phyloP scores from a whole-genome alignment of 106 monocot genomes.

The Dendrobium chrysotoxum region DNA sequence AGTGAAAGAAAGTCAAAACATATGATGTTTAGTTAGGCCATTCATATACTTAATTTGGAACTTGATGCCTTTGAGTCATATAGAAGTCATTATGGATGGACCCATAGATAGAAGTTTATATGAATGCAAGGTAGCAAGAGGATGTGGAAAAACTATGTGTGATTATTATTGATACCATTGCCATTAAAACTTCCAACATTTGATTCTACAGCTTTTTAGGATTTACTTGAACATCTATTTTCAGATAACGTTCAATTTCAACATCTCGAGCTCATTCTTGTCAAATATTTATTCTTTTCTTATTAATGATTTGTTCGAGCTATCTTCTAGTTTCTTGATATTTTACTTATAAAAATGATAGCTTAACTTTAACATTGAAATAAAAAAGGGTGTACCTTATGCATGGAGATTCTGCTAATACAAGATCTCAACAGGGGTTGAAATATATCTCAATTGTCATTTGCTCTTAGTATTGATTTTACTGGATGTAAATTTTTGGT shows the following conservation, averaged over 20 bases:
- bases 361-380: neutral
- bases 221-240: neutral
- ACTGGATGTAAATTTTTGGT: neutral
- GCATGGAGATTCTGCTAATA: neutral
- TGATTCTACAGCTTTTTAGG: neutral
- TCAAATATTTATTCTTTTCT: neutral
- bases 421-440: neutral
- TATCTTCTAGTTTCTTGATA: neutral
- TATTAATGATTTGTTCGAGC: neutral
- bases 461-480: neutral
- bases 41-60: neutral
- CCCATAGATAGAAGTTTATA: neutral
- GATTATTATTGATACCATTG: neutral
- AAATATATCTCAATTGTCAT: neutral
- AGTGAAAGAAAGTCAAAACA: neutral
- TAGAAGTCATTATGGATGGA: neutral
- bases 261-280: neutral
- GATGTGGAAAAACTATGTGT: neutral
- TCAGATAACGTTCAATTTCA: neutral
- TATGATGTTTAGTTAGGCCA: neutral
- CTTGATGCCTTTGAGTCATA: neutral
- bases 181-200: neutral
- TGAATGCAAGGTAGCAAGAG: neutral
- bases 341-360: neutral
- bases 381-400: neutral